Evolutionary conservation across 2,329 filamentous ascomycete genomes (phyloP).

Genomic region (Fusarium oxysporum): DNA sequence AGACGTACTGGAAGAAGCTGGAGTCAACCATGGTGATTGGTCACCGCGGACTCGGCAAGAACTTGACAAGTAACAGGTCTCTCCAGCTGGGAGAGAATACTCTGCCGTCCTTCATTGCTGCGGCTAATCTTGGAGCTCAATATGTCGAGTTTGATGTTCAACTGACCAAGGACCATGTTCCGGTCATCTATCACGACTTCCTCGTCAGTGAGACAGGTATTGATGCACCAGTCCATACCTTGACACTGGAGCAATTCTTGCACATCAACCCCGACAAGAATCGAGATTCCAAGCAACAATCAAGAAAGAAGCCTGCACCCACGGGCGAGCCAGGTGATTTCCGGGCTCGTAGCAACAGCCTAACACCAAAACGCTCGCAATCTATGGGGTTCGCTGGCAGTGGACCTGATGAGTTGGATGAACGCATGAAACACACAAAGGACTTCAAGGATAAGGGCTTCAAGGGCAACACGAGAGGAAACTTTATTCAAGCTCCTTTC

Average conservation of each 20-base stretch:
- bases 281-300: slow-evolving; percentile 25
- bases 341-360: slow-evolving; percentile 53
- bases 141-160: slow-evolving; percentile 89
- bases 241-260: slow-evolving; percentile 95
- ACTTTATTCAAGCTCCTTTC: slow-evolving; percentile 95
- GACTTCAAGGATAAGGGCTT: slow-evolving; percentile 96
- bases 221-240: slow-evolving; percentile 93
- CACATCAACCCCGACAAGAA: slow-evolving; percentile 76
- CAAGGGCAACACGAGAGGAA: slow-evolving; percentile 94
- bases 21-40: slow-evolving; percentile 85
- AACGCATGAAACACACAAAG: slow-evolving; percentile 96
- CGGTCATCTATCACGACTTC: slow-evolving; percentile 98
- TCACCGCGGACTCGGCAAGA: slow-evolving; percentile 87
- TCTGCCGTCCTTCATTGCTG: slow-evolving; percentile 93
- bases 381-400: slow-evolving; percentile 65
- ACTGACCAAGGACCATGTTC: slow-evolving; percentile 97
- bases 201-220: slow-evolving; percentile 97
- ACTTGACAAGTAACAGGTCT: slow-evolving; percentile 83
- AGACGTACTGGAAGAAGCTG: slow-evolving; percentile 97
- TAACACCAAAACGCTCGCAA: slow-evolving; percentile 62
- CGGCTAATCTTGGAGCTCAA: slow-evolving; percentile 87
- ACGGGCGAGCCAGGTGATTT: slow-evolving; percentile 49
- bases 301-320: slow-evolving; percentile 29
- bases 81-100: slow-evolving; percentile 97
- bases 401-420: slow-evolving; percentile 62